Base-by-base conservation (phyloP, 768 basidiomycete genomes). In the Amanita rubescens region DNA sequence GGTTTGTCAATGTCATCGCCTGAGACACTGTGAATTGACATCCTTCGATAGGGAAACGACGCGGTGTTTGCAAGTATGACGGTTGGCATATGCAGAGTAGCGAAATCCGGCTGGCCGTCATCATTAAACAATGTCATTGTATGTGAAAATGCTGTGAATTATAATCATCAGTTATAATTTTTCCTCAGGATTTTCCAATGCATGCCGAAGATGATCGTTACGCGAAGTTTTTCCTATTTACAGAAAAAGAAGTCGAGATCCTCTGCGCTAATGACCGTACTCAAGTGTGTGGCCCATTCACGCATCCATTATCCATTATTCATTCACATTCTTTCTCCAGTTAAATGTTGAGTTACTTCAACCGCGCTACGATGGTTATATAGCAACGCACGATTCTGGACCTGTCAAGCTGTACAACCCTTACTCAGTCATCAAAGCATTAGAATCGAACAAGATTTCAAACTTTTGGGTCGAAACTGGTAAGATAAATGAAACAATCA, bases 201-300 rank as follows among this genome's bases (percentile, higher is more conserved):
- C 55, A 56, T 42, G 55, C 55, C 32, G 43, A 53, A 47, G 51
- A 56, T 48, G 55, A 56, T 51, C 55, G 55, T 32, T 56, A 56
- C 43, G 51, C 55, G 15, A 56, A 44, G 19, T 33, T 56, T 44
- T 56, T 30, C 27, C 27, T 30, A 30, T 30, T 30, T 30, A 30
- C 27, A 3, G 27, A 30, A 30, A 30, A 30, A 30, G 27, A 30
- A 30, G 27, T 30, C 8, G 27, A 30, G 27, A 30, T 30, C 51
- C 42, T 52, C 45, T 34, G 44, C 51, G 14, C n/a, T n/a, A n/a
- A 48, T 45, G 12, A 39, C 38, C 38, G 12, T 39, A 39, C 5
- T 39, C 38, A 39, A 39, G 38, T 39, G 38, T 39, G 38, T 39
- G 38, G 38, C 38, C 38, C 11, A 39, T 39, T 39, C 38, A 39